phyloP scores from a whole-genome alignment of 192 early-diverging fungal species.

The Obelidium mucronatum region DNA sequence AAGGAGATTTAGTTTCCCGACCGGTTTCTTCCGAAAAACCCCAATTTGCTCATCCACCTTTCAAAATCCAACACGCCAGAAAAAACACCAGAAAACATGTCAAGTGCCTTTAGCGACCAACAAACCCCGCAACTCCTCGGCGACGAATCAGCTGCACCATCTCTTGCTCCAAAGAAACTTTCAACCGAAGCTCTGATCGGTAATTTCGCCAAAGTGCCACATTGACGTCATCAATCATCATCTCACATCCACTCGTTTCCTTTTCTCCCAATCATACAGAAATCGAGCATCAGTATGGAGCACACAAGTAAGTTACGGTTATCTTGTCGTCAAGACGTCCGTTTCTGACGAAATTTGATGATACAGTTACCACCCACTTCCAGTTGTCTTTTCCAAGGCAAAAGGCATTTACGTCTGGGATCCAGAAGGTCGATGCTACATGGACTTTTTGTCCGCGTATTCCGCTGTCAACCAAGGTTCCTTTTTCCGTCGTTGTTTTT shows the following conservation, averaged over 20 bases:
- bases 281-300: constrained; percentile 87
- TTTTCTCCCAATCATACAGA: constrained; percentile 18
- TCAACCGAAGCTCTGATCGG: constrained; percentile 18
- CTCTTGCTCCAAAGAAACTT: no score
- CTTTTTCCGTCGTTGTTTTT: background rate
- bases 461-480: constrained; percentile 82
- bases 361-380: constrained; percentile 95
- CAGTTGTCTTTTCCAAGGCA: constrained; percentile 88
- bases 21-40: no score
- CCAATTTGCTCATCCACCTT: no score
- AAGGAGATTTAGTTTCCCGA: no score
- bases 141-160: no score
- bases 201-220: background rate
- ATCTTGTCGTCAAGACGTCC: background rate
- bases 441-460: constrained; percentile 90
- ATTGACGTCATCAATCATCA: no score
- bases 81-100: no score
- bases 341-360: background rate
- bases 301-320: constrained; percentile 82
- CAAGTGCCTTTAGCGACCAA: no score
- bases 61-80: no score
- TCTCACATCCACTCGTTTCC: no score
- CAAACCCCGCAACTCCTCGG: no score
- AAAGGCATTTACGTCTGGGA: constrained; percentile 94
- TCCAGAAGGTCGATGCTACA: constrained; percentile 85